Conservation (phyloP, 2,329 filamentous ascomycete species). For the Trichoderma koningii region DNA sequence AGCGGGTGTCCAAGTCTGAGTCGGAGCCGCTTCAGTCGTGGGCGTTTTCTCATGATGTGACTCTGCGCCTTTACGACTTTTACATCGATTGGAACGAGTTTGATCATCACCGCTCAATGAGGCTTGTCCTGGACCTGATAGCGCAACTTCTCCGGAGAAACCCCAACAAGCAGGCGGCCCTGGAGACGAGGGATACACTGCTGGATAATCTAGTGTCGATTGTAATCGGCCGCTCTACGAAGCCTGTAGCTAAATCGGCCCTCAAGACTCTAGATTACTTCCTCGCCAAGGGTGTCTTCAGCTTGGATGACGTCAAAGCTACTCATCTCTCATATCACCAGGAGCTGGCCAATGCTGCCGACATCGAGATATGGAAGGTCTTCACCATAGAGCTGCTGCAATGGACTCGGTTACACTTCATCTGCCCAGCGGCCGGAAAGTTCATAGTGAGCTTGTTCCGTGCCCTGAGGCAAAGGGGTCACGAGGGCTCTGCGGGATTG, state of each 20-base stretch:
- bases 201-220: constrained; percentile 59
- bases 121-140: constrained; percentile 61
- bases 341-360: constrained; percentile 26
- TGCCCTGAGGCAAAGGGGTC: constrained; percentile 42
- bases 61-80: constrained; percentile 58
- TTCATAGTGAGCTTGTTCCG: constrained; percentile 61
- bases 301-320: constrained; percentile 47
- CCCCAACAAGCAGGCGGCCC: constrained; percentile 44
- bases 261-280: constrained; percentile 69
- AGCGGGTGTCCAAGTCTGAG: constrained; percentile 57
- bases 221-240: constrained; percentile 61
- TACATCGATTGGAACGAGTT: constrained; percentile 69
- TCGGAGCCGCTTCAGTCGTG: constrained; percentile 48
- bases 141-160: constrained; percentile 54
- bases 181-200: constrained; percentile 48
- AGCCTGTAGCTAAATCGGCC: constrained; percentile 68
- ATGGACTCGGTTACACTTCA: constrained; percentile 59
- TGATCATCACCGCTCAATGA: constrained; percentile 65
- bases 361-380: constrained; percentile 50
- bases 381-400: constrained; percentile 53
- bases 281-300: constrained; percentile 60
- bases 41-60: constrained; percentile 54
- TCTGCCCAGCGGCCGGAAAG: constrained; percentile 63
- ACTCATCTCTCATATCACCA: constrained; percentile 48
- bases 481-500: constrained; percentile 34